phyloP scores from a whole-genome alignment of 106 monocot species.

The Dioscorea dumetorum region DNA sequence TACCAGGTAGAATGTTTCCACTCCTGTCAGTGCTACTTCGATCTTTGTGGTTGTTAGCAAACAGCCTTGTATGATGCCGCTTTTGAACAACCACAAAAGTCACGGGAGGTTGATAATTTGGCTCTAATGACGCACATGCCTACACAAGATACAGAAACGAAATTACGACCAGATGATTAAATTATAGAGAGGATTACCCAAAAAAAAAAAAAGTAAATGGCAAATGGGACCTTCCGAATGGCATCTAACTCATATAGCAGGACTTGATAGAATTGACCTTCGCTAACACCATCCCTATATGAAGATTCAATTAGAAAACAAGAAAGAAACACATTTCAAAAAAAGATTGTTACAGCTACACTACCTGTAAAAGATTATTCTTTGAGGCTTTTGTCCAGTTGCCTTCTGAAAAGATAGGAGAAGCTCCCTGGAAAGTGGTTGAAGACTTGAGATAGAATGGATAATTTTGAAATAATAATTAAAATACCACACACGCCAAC shows the following conservation, averaged over 20 bases:
- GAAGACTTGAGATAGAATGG: neutral
- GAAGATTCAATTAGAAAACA: neutral
- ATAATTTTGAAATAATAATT: too few species aligned
- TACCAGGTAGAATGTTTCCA: conserved; percentile 89
- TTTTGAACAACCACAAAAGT: conserved; percentile 89
- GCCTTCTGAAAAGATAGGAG: conserved; percentile 76
- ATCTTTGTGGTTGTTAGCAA: conserved; percentile 82
- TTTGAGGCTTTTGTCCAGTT: conserved; percentile 75
- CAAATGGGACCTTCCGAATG: conserved; percentile 65
- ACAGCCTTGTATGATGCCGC: conserved; percentile 80
- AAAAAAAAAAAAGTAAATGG: too few species aligned
- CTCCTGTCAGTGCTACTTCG: conserved; percentile 67
- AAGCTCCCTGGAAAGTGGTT: conserved; percentile 50
- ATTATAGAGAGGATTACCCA: too few species aligned
- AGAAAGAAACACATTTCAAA: neutral
- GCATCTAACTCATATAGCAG: conserved; percentile 86
- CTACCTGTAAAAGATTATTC: conserved; percentile 90
- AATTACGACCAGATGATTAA: neutral
- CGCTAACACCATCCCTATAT: conserved; percentile 79
- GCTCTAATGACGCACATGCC: conserved; percentile 89
- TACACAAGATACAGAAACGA: conserved; percentile 10
- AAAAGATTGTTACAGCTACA: neutral
- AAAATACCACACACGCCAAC: too few species aligned
- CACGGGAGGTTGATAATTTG: conserved; percentile 85
- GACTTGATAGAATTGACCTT: conserved; percentile 91